Conservation (phyloP, 2,329 filamentous ascomycete genomes). For the Microcyclospora pomicola region DNA sequence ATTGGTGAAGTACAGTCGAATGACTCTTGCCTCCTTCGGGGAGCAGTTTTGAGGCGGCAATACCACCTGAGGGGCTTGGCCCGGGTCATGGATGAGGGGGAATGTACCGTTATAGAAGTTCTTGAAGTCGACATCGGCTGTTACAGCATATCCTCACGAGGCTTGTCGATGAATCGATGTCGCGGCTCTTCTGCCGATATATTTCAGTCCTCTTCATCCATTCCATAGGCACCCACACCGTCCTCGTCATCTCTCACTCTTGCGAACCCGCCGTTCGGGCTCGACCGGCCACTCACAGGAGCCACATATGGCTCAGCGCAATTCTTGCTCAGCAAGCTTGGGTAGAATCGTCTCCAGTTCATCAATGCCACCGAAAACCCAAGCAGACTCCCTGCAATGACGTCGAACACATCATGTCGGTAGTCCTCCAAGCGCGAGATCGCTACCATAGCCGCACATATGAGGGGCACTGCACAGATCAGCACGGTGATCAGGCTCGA, state of each 20-base stretch:
- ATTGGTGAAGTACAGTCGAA: no score
- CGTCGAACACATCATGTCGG: slow-evolving; percentile 50
- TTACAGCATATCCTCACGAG: no score
- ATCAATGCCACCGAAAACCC: slow-evolving; percentile 43
- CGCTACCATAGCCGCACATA: slow-evolving; percentile 46
- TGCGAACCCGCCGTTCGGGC: slow-evolving; percentile 17
- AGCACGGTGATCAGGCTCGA: slow-evolving; percentile 43
- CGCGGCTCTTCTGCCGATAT: not conserved
- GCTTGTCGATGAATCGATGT: no score
- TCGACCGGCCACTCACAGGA: slow-evolving; percentile 11
- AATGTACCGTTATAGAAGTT: no score
- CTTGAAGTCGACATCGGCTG: no score
- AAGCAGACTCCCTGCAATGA: slow-evolving; percentile 41
- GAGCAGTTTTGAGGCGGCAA: no score
- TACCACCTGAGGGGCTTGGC: no score
- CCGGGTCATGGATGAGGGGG: no score
- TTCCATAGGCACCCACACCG: slow-evolving; percentile 3
- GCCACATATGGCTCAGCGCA: slow-evolving; percentile 40
- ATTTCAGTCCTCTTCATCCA: not conserved
- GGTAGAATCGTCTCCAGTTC: slow-evolving; percentile 48
- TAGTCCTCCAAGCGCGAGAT: slow-evolving; percentile 51
- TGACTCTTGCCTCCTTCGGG: no score
- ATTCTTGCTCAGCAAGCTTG: slow-evolving; percentile 33
- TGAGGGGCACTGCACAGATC: slow-evolving; percentile 40
- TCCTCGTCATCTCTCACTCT: slow-evolving; percentile 35